A percentile compares a stretch with the other conserved stretches of the same genome.
Evolutionary conservation across 768 basidiomycete species (phyloP).

Genomic region (Boletus edulis): DNA sequence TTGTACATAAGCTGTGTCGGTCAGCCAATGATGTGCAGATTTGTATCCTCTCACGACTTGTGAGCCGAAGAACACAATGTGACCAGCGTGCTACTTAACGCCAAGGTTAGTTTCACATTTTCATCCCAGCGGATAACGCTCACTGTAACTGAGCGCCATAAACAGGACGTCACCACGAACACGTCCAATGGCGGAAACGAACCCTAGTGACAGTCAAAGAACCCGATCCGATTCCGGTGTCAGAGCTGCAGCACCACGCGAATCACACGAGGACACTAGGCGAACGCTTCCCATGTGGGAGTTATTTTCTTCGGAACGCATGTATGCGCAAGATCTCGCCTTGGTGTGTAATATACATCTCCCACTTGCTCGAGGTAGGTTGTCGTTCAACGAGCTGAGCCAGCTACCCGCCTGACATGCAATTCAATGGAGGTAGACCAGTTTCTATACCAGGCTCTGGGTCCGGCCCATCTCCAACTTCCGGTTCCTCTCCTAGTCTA

Average conservation of each 20-base stretch:
- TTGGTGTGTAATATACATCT: conserved; percentile 70
- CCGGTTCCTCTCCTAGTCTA: conserved; percentile 38
- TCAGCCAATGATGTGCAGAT: no score
- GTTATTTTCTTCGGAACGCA: conserved; percentile 68
- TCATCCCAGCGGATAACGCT: not conserved
- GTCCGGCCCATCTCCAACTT: conserved; percentile 32
- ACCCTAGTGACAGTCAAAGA: not conserved
- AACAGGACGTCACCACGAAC: no score
- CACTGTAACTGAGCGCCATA: not conserved
- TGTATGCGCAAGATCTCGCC: conserved; percentile 72
- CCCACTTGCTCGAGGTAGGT: conserved; percentile 66
- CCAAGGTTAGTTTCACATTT: no score
- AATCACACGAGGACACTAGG: conserved; percentile 38
- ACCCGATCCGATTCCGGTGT: not conserved
- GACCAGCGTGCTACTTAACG: not conserved
- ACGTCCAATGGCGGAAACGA: no score
- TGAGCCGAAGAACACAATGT: not conserved
- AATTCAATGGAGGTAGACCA: conserved; percentile 30
- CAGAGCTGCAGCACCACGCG: conserved; percentile 18
- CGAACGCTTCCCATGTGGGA: conserved; percentile 71
- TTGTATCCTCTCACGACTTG: not conserved
- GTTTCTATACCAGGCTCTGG: conserved; percentile 19
- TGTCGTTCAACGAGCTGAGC: not conserved
- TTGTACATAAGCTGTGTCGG: not conserved
- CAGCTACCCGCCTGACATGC: not conserved